Conservation (phyloP, 2,329 filamentous ascomycete genomes). For the Stagonosporopsis chrysanthemi region DNA sequence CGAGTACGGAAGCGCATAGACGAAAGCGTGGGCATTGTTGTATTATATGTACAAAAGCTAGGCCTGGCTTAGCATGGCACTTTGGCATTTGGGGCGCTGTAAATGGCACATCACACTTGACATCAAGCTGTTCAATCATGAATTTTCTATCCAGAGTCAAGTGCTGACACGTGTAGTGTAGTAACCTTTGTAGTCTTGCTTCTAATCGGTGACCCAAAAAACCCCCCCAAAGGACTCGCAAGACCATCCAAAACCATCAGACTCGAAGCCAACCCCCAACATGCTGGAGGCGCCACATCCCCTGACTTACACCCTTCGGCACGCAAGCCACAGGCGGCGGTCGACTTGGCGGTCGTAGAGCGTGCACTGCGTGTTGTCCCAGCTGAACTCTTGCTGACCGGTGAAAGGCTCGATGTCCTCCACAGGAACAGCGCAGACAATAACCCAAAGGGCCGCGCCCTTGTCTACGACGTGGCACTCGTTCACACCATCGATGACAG, state of each 20-base stretch:
- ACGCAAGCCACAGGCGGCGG: neutral
- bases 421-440: slow-evolving; percentile 2
- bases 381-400: neutral
- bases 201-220: neutral
- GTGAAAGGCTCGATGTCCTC: neutral
- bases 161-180: neutral
- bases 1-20: neutral
- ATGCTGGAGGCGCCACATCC: neutral
- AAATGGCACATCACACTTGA: neutral
- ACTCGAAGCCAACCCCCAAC: neutral
- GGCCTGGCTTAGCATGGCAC: neutral
- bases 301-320: neutral
- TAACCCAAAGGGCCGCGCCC: neutral
- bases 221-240: neutral
- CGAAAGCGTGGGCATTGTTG: neutral
- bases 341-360: neutral
- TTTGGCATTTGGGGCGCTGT: neutral
- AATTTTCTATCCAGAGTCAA: neutral
- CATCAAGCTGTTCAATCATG: neutral
- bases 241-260: neutral
- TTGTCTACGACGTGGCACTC: slow-evolving; percentile 3
- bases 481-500: neutral
- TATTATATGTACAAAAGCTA: slow-evolving; percentile 21
- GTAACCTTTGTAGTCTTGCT: neutral
- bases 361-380: neutral